Evolutionary conservation across 23 red algal genomes (phyloP).

Genomic region (Agarophyton chilense): DNA sequence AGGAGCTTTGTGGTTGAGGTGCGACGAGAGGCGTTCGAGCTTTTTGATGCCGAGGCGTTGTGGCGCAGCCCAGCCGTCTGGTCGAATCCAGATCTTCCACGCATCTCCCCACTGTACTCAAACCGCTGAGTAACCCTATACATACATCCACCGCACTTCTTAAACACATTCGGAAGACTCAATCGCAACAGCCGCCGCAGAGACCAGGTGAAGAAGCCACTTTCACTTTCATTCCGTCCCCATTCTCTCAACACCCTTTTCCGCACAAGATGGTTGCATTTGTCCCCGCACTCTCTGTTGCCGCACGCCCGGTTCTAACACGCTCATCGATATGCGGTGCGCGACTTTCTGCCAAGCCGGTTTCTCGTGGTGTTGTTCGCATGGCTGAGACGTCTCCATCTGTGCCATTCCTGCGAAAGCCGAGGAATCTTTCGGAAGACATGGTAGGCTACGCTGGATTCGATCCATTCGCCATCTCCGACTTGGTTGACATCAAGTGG

Average conservation of each 20-base stretch:
- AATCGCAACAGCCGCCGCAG: too few species aligned
- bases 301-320: neutral
- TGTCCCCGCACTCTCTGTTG: constrained; percentile 36
- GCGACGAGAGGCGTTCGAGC: neutral
- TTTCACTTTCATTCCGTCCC: too few species aligned
- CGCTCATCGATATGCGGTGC: constrained; percentile 48
- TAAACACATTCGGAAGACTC: too few species aligned
- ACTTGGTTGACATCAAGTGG: constrained; percentile 83
- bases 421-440: constrained; percentile 49
- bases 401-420: constrained; percentile 57
- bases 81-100: neutral
- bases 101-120: neutral
- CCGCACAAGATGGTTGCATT: constrained; percentile 15
- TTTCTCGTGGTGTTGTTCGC: neutral
- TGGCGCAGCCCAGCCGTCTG: too few species aligned
- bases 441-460: constrained; percentile 69
- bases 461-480: constrained; percentile 92
- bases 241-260: too few species aligned
- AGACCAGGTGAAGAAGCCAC: too few species aligned
- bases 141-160: too few species aligned
- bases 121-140: neutral
- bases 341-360: neutral
- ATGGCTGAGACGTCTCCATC: constrained; percentile 42
- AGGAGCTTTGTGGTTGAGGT: neutral
- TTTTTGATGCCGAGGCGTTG: neutral